Evolutionary conservation across 495 filamentous ascomycete species (phyloP), one percentile per base, ranked within the genome.

Genomic region (Beverwykella pulmonaria): DNA sequence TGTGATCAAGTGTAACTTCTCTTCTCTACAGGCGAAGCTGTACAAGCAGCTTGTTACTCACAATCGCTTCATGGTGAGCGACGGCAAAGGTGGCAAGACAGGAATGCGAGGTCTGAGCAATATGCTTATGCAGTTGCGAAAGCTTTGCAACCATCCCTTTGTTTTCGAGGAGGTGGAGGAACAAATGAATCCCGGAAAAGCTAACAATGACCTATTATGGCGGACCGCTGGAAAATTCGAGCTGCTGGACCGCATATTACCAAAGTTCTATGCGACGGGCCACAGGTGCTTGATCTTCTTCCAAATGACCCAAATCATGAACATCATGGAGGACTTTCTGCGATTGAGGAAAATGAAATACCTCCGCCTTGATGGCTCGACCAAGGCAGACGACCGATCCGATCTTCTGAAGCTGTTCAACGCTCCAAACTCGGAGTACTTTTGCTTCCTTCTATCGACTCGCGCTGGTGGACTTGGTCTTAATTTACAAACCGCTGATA

Each of bases 251-350:
- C 83, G 94, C 30, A 82, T 98, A 55, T 77, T 98, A 46, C 94
- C 94, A 10, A 98, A 98, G 76, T 97, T 98, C 79, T 86, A 89
- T 65, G 84, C 81, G 0, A 90, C 92, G 3, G 90, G 90, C 36
- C 94, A 98, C 84, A 88, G 95, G 71, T 92, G 97, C 53, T 77
- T 98, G 74, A 98, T 98, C 89, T 98, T 98, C 84, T 98, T 98
- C 84, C 94, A 98, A 77, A 98, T 98, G 94, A 98, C 94, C 1
- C 92, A 96, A 44, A 98, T 98, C 73, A 98, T 98, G 94, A 96
- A 98, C 76, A 98, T 98, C 75, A 98, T 98, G 95, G 94, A 98
- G 71, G 94, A 98, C 77, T 98, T 94, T 78, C 81, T 98, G 57
- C 90, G 94, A 4, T 86, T 90, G 61, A 85, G 91, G 49, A 88